Percentiles rank a stretch among this genome's conserved stretches.
phyloP scores from a whole-genome alignment of 2,329 filamentous ascomycete genomes.

The Alternaria arborescens region DNA sequence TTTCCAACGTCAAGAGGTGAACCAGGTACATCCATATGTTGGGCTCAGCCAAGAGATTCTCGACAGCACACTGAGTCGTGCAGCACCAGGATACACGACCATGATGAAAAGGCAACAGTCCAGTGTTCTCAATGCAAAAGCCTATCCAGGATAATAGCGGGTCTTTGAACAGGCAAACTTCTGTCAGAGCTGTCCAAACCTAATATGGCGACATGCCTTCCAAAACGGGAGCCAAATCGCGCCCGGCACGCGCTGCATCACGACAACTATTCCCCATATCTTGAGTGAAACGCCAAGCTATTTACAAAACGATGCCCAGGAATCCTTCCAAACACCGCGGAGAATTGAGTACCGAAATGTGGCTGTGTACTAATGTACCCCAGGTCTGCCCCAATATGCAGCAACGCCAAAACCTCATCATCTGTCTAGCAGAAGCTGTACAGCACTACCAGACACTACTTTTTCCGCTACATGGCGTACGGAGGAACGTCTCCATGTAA shows the following conservation, averaged over 20 bases:
- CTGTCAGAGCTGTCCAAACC: not conserved
- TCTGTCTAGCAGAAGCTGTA: not conserved
- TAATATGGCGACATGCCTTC: not conserved
- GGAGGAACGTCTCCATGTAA: not conserved
- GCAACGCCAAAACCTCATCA: slow-evolving; percentile 8
- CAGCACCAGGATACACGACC: not conserved
- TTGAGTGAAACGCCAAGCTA: slow-evolving; percentile 12
- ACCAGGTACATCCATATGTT: not conserved
- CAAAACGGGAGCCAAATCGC: not conserved
- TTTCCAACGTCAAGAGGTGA: not conserved
- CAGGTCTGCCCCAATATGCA: not conserved
- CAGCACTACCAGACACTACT: not conserved
- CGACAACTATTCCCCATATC: not conserved
- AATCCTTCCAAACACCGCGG: not conserved
- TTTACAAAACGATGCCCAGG: slow-evolving; percentile 8
- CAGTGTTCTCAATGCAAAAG: not conserved
- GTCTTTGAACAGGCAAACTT: not conserved
- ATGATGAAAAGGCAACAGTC: too few relatives aligned
- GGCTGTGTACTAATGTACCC: slow-evolving; percentile 2
- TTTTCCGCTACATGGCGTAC: not conserved
- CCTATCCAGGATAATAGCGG: not conserved
- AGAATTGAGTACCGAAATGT: slow-evolving; percentile 4
- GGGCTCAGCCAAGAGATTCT: not conserved
- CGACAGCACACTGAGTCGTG: not conserved
- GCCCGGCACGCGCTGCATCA: not conserved